These are phyloP conservation scores for Populus pruinosa DNA, from an alignment of 345 rosid species.

Conservation along the genomic window DNA sequence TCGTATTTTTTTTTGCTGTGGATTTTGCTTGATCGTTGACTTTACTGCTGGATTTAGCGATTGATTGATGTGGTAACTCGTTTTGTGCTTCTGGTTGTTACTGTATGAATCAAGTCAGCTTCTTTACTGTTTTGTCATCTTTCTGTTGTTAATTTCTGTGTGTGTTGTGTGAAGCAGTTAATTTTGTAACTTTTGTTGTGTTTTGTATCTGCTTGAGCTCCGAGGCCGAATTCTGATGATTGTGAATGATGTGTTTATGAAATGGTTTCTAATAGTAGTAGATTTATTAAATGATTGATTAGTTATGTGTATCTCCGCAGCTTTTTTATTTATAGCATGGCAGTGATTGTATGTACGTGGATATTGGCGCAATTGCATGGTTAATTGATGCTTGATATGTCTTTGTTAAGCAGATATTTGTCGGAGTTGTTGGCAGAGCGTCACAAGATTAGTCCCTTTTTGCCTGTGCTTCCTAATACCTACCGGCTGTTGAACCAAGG, in stretches of 20 bases:
- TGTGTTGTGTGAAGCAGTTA: neutral
- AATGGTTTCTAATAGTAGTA: neutral
- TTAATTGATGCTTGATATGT: neutral
- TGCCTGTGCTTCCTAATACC: constrained; percentile 61
- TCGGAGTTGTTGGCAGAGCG: constrained; percentile 74
- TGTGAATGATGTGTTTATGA: neutral
- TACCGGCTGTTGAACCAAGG: constrained; percentile 73
- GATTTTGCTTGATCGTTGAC: neutral
- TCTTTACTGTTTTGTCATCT: neutral
- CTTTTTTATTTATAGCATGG: neutral
- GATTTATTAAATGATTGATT: neutral
- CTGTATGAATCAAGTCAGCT: neutral
- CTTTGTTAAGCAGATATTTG: constrained; percentile 54
- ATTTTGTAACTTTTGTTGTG: neutral
- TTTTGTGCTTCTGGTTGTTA: neutral
- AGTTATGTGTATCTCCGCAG: neutral
- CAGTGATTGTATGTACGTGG: no score
- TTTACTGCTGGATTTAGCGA: neutral
- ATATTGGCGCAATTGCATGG: neutral
- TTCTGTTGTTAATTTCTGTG: neutral
- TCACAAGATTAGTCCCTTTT: constrained; percentile 63
- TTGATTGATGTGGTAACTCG: neutral
- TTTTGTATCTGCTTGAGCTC: neutral
- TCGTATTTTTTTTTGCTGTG: neutral
- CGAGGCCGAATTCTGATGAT: neutral